phyloP scores from a whole-genome alignment of 352 stramenopile genomes.

The Phytophthora aleatoria region DNA sequence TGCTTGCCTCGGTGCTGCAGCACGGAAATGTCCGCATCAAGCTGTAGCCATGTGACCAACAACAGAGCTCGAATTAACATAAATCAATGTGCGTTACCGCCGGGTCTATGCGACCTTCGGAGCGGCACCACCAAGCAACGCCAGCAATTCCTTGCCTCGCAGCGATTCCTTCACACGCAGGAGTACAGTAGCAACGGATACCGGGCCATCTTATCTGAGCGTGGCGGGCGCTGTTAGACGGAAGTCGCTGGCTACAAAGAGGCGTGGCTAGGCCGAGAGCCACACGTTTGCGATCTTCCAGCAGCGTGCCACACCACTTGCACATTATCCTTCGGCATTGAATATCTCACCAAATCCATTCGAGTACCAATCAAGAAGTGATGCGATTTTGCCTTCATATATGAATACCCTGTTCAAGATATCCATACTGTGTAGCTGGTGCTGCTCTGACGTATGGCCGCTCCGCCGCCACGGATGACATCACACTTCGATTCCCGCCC shows the following conservation, averaged over 20 bases:
- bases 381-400: neutral
- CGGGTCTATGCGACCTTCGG: slow-evolving; percentile 24
- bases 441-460: slow-evolving; percentile 7
- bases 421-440: neutral
- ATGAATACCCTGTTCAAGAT: neutral
- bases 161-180: neutral
- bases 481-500: slow-evolving; percentile 44
- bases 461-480: slow-evolving; percentile 25
- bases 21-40: slow-evolving; percentile 68
- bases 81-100: slow-evolving; percentile 19
- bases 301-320: slow-evolving; percentile 8
- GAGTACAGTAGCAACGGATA: neutral
- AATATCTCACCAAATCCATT: neutral
- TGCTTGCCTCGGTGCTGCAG: slow-evolving; percentile 63
- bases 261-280: slow-evolving; percentile 20
- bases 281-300: slow-evolving; percentile 41
- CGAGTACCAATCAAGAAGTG: too few species aligned
- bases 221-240: neutral
- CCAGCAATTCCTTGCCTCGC: neutral
- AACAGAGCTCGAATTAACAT: slow-evolving; percentile 22
- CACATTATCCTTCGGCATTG: neutral
- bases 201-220: neutral
- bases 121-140: slow-evolving; percentile 21
- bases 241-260: slow-evolving; percentile 28
- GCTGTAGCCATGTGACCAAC: slow-evolving; percentile 36